These are phyloP conservation scores for Erigeron philadelphicus DNA, from an alignment of 140 eudicot genomes.

Conservation along the genomic window DNA sequence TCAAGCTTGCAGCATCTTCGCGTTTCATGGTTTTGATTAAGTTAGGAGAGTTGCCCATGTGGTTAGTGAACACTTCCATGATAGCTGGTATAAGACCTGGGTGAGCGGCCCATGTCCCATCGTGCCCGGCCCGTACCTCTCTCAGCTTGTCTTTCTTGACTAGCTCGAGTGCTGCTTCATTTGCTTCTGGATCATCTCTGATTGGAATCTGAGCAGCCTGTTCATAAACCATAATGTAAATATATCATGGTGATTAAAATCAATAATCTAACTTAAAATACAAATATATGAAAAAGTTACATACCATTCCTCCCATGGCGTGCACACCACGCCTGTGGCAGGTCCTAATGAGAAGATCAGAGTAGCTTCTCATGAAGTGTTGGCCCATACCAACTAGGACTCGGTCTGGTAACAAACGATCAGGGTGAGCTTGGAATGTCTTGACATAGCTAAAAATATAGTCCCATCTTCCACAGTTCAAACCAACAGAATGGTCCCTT, in stretches of 20 bases:
- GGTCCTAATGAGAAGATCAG: conserved; percentile 81
- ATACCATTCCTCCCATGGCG: conserved; percentile 98
- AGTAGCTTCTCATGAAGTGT: conserved; percentile 92
- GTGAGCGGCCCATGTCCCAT: conserved; percentile 97
- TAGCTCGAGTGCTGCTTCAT: conserved; percentile 73
- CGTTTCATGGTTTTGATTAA: conserved; percentile 56
- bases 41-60: conserved; percentile 59
- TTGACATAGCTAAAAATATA: conserved; percentile 90
- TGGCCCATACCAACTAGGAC: conserved; percentile 82
- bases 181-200: conserved; percentile 65
- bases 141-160: conserved; percentile 77
- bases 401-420: conserved; percentile 79
- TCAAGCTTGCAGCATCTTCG: conserved; percentile 54
- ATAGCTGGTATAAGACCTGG: conserved; percentile 82
- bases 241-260: neutral
- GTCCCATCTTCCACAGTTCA: conserved; percentile 97
- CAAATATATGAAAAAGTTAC: neutral
- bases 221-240: conserved; percentile 4
- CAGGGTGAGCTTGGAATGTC: conserved; percentile 86
- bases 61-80: conserved; percentile 63
- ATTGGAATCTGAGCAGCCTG: conserved; percentile 97
- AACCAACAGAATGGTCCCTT: conserved; percentile 79
- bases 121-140: conserved; percentile 85
- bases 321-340: conserved; percentile 95
- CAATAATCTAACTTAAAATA: neutral